Percentiles rank a stretch among this genome's conserved stretches.
Evolutionary conservation across 163 green algal species (phyloP).

Genomic region (Volvox carteri): DNA sequence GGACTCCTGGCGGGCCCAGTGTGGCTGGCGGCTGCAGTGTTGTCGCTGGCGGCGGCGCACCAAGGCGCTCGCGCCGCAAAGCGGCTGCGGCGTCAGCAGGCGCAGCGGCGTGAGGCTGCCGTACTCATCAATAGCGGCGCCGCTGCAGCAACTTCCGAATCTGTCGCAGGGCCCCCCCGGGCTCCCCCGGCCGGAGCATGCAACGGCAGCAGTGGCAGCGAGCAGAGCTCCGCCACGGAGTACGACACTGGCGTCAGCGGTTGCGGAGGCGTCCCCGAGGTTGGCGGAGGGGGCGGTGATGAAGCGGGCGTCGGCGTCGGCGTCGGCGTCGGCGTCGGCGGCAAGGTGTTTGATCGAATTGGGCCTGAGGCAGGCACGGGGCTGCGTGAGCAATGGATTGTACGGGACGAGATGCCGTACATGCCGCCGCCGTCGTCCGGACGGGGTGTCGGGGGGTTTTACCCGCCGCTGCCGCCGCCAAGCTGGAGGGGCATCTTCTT

Average conservation of each 20-base stretch:
- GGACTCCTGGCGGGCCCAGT: constrained; percentile 22
- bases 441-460: no score
- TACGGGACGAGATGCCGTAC: no score
- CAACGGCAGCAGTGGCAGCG: not conserved
- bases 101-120: not conserved
- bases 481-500: no score
- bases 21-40: constrained; percentile 1
- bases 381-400: no score
- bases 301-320: not conserved
- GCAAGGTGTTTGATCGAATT: not conserved
- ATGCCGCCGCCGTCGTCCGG: no score
- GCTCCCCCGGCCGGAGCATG: no score
- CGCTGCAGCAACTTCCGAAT: not conserved
- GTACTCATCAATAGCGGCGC: constrained; percentile 9
- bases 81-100: constrained; percentile 24
- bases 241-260: not conserved
- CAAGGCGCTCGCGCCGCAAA: not conserved
- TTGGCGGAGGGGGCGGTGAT: not conserved
- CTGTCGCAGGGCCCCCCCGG: no score
- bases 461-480: no score
- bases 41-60: not conserved
- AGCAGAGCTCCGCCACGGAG: not conserved
- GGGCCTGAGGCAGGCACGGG: not conserved
- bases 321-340: not conserved
- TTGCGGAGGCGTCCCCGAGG: not conserved